Conservation (phyloP, 192 early-diverging fungal genomes). For the Coemansia aciculifera region DNA sequence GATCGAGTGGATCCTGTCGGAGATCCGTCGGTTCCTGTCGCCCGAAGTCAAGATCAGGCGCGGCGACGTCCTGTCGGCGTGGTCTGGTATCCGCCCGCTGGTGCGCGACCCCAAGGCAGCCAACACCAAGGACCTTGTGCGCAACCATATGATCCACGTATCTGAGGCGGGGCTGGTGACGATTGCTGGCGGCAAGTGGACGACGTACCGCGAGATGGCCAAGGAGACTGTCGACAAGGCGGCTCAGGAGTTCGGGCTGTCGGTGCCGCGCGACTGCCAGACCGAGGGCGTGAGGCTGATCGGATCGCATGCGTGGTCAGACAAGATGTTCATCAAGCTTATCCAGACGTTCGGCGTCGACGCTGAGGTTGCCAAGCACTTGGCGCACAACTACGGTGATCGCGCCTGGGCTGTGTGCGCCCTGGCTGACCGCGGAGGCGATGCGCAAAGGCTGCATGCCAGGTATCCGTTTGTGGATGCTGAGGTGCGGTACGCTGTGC, state of each 20-base stretch:
- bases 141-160: constrained; percentile 97
- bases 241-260: constrained; percentile 70
- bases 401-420: constrained; percentile 92
- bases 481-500: constrained; percentile 89
- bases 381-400: constrained; percentile 90
- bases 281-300: constrained; percentile 77
- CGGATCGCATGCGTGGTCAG: constrained; percentile 84
- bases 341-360: constrained; percentile 96
- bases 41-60: constrained; percentile 94
- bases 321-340: constrained; percentile 93
- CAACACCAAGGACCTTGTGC: constrained; percentile 89
- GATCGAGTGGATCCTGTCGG: constrained; percentile 92
- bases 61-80: constrained; percentile 95
- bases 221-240: constrained; percentile 91
- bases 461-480: constrained; percentile 93
- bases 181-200: constrained; percentile 99
- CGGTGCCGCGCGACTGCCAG: constrained; percentile 68
- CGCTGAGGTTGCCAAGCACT: constrained; percentile 85
- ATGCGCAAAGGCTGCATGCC: constrained; percentile 69
- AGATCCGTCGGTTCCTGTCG: constrained; percentile 88
- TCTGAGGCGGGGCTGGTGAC: constrained; percentile 80
- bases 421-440: constrained; percentile 71
- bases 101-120: constrained; percentile 93
- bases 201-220: constrained; percentile 97
- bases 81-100: constrained; percentile 95